Percentiles rank a stretch among this genome's conserved stretches.
Conservation (phyloP, 805 yeast species). For the Grigorovia yakushimaensis region DNA sequence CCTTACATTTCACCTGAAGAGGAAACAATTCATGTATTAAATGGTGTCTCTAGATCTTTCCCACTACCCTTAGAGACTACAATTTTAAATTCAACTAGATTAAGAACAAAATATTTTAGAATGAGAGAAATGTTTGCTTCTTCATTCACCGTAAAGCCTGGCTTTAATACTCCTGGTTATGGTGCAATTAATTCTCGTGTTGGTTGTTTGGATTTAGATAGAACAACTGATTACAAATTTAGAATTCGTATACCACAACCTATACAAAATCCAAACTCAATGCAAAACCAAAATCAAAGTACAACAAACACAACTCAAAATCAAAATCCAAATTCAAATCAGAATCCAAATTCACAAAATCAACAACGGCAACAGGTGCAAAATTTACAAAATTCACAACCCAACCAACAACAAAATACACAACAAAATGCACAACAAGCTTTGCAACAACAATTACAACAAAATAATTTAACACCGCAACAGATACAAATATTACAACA, state of each 20-base stretch:
- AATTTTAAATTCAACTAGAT: conserved; percentile 57
- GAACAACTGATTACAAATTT: conserved; percentile 53
- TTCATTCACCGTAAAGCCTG: conserved; percentile 36
- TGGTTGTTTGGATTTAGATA: conserved; percentile 69
- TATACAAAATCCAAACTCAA: conserved; percentile 13
- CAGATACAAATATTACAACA: conserved; percentile 17
- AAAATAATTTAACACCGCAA: conserved; percentile 13
- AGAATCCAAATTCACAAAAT: conserved; percentile 15
- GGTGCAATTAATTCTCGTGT: conserved; percentile 44
- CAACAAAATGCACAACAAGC: conserved; percentile 10
- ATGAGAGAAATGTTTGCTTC: conserved; percentile 93
- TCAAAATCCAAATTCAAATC: too few relatives aligned
- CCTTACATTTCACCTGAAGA: conserved; percentile 74
- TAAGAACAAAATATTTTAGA: conserved; percentile 65
- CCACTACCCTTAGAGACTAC: conserved; percentile 80
- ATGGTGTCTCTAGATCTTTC: conserved; percentile 72
- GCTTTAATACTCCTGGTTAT: conserved; percentile 48
- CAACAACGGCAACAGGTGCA: conserved; percentile 11
- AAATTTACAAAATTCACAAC: too few relatives aligned
- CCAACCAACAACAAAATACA: too few relatives aligned
- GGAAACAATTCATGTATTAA: conserved; percentile 83
- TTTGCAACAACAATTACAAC: conserved; percentile 9
- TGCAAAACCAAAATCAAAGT: too few relatives aligned
- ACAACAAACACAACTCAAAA: too few relatives aligned
- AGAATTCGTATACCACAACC: conserved; percentile 42